These are phyloP conservation scores for Sphaerostilbella broomeana DNA, from an alignment of 2,329 filamentous ascomycete species.

Conservation along the genomic window DNA sequence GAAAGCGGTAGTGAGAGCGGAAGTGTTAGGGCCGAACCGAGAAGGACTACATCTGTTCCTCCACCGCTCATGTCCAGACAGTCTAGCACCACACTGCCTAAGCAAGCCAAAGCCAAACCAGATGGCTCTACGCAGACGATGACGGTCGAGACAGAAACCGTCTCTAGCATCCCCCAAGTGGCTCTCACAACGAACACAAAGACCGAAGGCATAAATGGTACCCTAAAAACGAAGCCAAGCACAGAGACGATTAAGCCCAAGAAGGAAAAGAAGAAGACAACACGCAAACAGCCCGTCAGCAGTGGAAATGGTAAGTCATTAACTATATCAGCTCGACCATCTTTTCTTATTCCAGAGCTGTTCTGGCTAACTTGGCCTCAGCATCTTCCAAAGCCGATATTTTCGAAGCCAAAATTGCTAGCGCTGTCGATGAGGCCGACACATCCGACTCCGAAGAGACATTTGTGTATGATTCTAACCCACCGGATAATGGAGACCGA, in stretches of 20 bases:
- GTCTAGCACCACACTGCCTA: slow-evolving; percentile 57
- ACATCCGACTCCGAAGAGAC: slow-evolving; percentile 97
- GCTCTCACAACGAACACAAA: slow-evolving; percentile 62
- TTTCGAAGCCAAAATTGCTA: slow-evolving; percentile 95
- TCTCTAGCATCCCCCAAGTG: slow-evolving; percentile 81
- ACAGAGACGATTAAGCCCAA: slow-evolving; percentile 93
- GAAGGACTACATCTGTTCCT: slow-evolving; percentile 41
- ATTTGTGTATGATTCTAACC: slow-evolving; percentile 98
- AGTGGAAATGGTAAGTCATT: slow-evolving; percentile 62
- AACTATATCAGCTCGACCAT: neutral
- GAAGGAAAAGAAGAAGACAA: slow-evolving; percentile 80
- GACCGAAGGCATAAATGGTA: slow-evolving; percentile 59
- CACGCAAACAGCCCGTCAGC: slow-evolving; percentile 69
- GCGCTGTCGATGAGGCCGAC: slow-evolving; percentile 89
- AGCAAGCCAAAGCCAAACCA: slow-evolving; percentile 62
- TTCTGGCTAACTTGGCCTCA: slow-evolving; percentile 25
- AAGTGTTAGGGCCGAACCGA: slow-evolving; percentile 37
- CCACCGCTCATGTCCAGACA: slow-evolving; percentile 55
- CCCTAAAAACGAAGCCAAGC: slow-evolving; percentile 78
- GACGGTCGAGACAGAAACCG: slow-evolving; percentile 96
- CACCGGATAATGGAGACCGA: slow-evolving; percentile 58
- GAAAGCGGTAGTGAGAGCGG: slow-evolving; percentile 64
- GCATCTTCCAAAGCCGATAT: slow-evolving; percentile 95
- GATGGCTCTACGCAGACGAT: slow-evolving; percentile 82
- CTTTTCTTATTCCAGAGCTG: neutral